Evolutionary conservation across 495 filamentous ascomycete species (phyloP), one percentile per base, ranked within the genome.

Genomic region (Penicillium lagena): DNA sequence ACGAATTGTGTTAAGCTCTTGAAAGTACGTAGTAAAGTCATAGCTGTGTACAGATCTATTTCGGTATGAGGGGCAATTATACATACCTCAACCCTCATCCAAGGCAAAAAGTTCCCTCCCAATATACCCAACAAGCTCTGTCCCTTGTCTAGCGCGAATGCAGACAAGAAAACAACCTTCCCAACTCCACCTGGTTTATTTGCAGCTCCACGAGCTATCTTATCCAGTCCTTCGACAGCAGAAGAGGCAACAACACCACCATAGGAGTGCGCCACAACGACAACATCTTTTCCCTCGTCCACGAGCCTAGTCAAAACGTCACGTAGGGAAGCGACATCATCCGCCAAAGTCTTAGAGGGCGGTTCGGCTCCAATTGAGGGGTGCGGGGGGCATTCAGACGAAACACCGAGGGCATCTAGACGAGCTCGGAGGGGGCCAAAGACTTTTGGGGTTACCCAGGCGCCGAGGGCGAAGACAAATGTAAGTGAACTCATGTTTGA

Each of bases 381-480:
- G n/a, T 76, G 57, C 7, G 61, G 40, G 29, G 60, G 54, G 29
- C 62, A 58, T 29, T 60, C 52, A 22, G 63, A 59, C 3, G 56
- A 43, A 50, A 67, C 72, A 1, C 67, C 66, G 29, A 43, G 42
- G 9, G 49, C 48, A 7, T 54, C 35, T 6, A 80, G 66, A 15
- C 49, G 46, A 4, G 58, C 37, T 12, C 54, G 62, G 27, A 74
- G 52, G 11, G 40, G 35, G 38, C 62, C 43, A 45, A 63, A 77
- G 54, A 54, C 45, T 9, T 15, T 27, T 4, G 71, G 66, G 1
- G 43, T 60, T 39, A 67, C 47, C 64, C 70, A 77, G 14, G 73
- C 72, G n/a, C 71, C 76, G 1, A 67, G 68, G n/a, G 71, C 54
- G 44, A 78, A 57, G 37, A 77, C 54, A 39, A 78, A 59, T 1